Percentiles rank a stretch among this genome's conserved stretches.
Conservation (phyloP, 2,329 filamentous ascomycete genomes). For the Ustulina deusta region DNA sequence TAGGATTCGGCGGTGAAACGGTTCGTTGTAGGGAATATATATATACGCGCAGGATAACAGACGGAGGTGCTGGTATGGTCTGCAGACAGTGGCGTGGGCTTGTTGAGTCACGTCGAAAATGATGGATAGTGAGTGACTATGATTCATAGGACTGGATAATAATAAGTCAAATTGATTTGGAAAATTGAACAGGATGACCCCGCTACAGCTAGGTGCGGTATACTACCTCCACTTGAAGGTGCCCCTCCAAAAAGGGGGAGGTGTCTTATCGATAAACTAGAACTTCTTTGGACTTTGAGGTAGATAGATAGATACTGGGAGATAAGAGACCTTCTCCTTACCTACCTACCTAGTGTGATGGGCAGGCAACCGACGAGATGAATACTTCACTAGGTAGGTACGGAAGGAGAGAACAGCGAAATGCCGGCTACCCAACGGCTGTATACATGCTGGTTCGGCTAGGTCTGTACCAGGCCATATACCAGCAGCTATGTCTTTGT, state of each 20-base stretch:
- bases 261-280: slow-evolving; percentile 28
- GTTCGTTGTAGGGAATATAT: not conserved
- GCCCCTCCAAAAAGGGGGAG: too few relatives aligned
- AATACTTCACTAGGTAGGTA: too few relatives aligned
- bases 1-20: not conserved
- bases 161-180: not conserved
- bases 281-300: too few relatives aligned
- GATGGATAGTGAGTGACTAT: slow-evolving; percentile 20
- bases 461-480: too few relatives aligned
- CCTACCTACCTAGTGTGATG: too few relatives aligned
- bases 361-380: too few relatives aligned
- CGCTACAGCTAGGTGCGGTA: slow-evolving; percentile 3
- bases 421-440: too few relatives aligned
- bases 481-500: too few relatives aligned
- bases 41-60: not conserved
- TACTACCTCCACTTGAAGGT: too few relatives aligned
- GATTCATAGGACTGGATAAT: slow-evolving; percentile 21
- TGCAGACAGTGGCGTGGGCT: not conserved
- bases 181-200: slow-evolving; percentile 22
- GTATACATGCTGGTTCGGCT: too few relatives aligned
- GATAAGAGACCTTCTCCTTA: too few relatives aligned
- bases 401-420: too few relatives aligned
- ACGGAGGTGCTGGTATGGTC: not conserved
- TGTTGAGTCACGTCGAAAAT: slow-evolving; percentile 23
- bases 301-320: not conserved